A percentile compares a stretch with the other conserved stretches of the same genome.
These are phyloP conservation scores for Trichoderma atrobrunneum DNA, from an alignment of 2,329 filamentous ascomycete genomes.

Conservation along the genomic window DNA sequence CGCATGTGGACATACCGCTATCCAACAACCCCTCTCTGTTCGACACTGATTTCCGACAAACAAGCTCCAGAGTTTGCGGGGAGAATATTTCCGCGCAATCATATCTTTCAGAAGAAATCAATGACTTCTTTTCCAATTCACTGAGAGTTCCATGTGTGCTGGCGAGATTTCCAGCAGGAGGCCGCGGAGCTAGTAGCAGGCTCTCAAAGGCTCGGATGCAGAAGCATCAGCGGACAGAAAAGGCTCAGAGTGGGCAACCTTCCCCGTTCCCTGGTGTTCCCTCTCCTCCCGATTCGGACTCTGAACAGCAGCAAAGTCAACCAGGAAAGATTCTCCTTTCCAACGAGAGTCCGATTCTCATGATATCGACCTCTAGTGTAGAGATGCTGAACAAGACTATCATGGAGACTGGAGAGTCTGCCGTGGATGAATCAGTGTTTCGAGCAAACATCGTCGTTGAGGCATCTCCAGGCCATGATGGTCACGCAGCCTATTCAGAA, in stretches of 20 bases:
- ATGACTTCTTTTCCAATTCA: slow-evolving; percentile 71
- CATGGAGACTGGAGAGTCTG: slow-evolving; percentile 55
- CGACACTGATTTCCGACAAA: slow-evolving; percentile 38
- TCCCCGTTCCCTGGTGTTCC: slow-evolving; percentile 54
- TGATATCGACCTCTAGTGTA: slow-evolving; percentile 77
- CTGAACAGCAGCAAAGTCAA: slow-evolving; percentile 35
- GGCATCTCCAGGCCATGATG: slow-evolving; percentile 36
- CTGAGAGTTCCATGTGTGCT: slow-evolving; percentile 79
- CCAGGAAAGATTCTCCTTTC: slow-evolving; percentile 68
- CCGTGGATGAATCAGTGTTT: slow-evolving; percentile 72
- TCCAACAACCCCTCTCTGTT: slow-evolving; percentile 64
- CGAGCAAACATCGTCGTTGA: slow-evolving; percentile 80
- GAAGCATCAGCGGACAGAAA: slow-evolving; percentile 46
- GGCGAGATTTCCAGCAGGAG: slow-evolving; percentile 75
- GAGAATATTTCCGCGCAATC: slow-evolving; percentile 69
- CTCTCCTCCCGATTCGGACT: slow-evolving; percentile 58
- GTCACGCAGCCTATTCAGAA: slow-evolving; percentile 67
- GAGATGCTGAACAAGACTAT: slow-evolving; percentile 75
- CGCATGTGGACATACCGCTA: slow-evolving; percentile 57
- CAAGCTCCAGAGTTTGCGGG: slow-evolving; percentile 73
- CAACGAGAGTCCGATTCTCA: slow-evolving; percentile 91
- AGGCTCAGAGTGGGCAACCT: slow-evolving; percentile 39
- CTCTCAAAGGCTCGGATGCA: slow-evolving; percentile 70
- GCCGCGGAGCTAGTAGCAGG: slow-evolving; percentile 57
- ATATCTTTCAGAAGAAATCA: slow-evolving; percentile 65